A percentile compares a stretch with the other conserved stretches of the same genome.
phyloP scores from a whole-genome alignment of 768 basidiomycete genomes.

The Clitopilus passeckerianus region DNA sequence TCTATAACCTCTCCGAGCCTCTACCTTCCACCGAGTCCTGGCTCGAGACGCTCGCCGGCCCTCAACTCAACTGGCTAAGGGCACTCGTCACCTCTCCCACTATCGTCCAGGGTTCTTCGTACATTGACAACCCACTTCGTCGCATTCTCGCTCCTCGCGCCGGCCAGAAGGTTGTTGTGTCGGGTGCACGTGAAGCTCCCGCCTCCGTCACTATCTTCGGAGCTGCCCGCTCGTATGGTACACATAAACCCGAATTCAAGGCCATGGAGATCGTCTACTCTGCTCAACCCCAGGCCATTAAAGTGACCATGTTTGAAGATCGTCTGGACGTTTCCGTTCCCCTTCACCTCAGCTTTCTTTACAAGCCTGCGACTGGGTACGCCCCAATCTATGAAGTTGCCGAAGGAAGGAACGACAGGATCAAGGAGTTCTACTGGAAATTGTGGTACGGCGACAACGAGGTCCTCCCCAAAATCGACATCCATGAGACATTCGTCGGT shows the following conservation, averaged over 20 bases:
- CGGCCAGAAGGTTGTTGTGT: constrained; percentile 74
- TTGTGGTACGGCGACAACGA: constrained; percentile 94
- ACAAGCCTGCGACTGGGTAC: constrained; percentile 83
- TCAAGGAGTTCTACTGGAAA: constrained; percentile 98
- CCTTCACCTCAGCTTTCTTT: constrained; percentile 76
- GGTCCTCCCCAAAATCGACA: constrained; percentile 68
- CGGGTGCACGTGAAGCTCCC: constrained; percentile 38
- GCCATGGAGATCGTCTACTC: constrained; percentile 71
- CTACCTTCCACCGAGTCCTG: constrained; percentile 66
- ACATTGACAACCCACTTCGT: constrained; percentile 85
- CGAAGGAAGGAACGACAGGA: constrained; percentile 76
- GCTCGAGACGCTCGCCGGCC: constrained; percentile 81
- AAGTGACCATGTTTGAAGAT: constrained; percentile 79
- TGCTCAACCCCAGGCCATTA: constrained; percentile 47
- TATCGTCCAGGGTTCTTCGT: constrained; percentile 82
- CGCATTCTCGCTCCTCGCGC: constrained; percentile 80
- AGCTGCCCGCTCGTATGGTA: constrained; percentile 73
- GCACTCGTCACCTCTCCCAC: constrained; percentile 79
- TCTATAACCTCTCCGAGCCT: constrained; percentile 42
- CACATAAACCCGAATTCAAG: constrained; percentile 73
- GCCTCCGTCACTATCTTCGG: constrained; percentile 67
- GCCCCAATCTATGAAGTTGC: constrained; percentile 92
- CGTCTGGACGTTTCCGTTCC: constrained; percentile 73
- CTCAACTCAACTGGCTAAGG: constrained; percentile 79
- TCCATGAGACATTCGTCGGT: constrained; percentile 80